These are phyloP conservation scores for Brettanomyces sp. DNA, from an alignment of 805 yeast genomes.

Conservation along the genomic window DNA sequence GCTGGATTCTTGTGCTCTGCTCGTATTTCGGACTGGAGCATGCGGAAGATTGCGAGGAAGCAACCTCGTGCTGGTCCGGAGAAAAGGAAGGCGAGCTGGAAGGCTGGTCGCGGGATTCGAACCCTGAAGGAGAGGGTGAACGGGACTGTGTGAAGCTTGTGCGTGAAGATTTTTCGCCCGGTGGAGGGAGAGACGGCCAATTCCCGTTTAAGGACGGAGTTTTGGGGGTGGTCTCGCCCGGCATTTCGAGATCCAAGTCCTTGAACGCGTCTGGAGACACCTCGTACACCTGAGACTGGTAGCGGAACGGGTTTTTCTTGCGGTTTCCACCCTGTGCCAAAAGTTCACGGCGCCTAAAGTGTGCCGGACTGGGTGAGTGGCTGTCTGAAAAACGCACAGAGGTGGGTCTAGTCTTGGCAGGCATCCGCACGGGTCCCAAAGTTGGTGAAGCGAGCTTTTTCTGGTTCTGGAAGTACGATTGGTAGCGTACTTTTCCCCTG, in stretches of 20 bases:
- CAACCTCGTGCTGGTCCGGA: too few relatives aligned
- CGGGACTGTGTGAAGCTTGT: too few relatives aligned
- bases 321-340: neutral
- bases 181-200: neutral
- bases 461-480: slow-evolving; percentile 21
- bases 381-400: neutral
- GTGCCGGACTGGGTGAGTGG: neutral
- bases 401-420: neutral
- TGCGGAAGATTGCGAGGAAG: too few relatives aligned
- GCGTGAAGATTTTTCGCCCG: neutral
- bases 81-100: too few relatives aligned
- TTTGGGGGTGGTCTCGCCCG: too few relatives aligned
- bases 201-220: neutral
- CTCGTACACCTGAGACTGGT: slow-evolving; percentile 24
- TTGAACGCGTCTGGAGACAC: slow-evolving; percentile 16
- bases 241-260: neutral
- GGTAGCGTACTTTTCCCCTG: slow-evolving; percentile 15
- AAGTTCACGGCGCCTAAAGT: slow-evolving; percentile 4
- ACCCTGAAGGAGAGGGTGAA: too few relatives aligned
- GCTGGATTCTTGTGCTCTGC: neutral
- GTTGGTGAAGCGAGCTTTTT: slow-evolving; percentile 13
- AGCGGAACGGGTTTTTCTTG: slow-evolving; percentile 21
- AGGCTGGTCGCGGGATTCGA: too few relatives aligned
- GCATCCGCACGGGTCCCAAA: neutral
- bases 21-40: too few relatives aligned